phyloP scores from a whole-genome alignment of 140 eudicot species.

The Cichorium intybus region DNA sequence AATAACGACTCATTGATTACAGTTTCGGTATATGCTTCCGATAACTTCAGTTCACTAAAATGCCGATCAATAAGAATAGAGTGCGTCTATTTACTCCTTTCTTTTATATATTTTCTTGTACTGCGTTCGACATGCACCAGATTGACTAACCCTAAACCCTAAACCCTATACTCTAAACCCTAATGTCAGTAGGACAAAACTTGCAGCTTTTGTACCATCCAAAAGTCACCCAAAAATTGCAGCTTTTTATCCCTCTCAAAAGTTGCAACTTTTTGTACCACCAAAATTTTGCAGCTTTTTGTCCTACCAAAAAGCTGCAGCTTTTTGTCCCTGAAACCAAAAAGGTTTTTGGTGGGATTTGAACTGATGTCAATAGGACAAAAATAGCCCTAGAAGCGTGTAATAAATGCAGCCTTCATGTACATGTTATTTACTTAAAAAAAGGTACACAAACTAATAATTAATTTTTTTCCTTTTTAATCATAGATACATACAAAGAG shows the following conservation, averaged over 20 bases:
- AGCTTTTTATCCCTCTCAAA: background rate
- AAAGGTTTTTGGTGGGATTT: too few species aligned
- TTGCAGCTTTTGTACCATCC: background rate
- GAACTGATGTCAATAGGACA: too few species aligned
- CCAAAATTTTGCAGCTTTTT: too few species aligned
- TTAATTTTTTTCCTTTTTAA: background rate
- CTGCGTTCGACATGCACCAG: too few species aligned
- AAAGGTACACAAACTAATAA: background rate
- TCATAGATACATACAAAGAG: constrained; percentile 33
- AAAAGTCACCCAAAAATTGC: too few species aligned
- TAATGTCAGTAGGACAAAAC: too few species aligned
- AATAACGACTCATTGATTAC: constrained; percentile 27
- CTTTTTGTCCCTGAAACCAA: too few species aligned
- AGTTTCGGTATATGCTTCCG: constrained; percentile 31
- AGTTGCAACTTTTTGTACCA: too few species aligned
- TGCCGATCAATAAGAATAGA: constrained; percentile 34
- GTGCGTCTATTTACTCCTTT: constrained; percentile 8
- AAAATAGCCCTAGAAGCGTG: too few species aligned
- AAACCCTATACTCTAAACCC: too few species aligned
- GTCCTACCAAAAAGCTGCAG: too few species aligned
- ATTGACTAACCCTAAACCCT: too few species aligned
- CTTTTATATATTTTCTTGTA: background rate
- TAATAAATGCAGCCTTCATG: background rate
- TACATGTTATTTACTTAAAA: constrained; percentile 3
- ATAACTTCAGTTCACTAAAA: constrained; percentile 30